phyloP scores from a whole-genome alignment of 1,284 basidiomycete genomes.

The Ceratobasidium sp. region DNA sequence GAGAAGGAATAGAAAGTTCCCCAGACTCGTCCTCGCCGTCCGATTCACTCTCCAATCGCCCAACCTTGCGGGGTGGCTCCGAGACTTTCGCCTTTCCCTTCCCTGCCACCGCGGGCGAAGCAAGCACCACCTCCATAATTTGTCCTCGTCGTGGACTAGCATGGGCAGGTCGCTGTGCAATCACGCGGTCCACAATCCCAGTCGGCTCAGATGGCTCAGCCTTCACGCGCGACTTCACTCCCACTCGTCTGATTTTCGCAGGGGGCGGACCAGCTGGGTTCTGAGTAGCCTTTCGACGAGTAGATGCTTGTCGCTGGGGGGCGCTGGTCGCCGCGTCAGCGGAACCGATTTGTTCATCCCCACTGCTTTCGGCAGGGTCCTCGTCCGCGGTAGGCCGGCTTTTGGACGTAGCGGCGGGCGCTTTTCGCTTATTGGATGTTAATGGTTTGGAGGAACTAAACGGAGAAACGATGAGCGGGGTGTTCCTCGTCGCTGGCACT shows the following conservation, averaged over 20 bases:
- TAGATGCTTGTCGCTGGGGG: slow-evolving; percentile 22
- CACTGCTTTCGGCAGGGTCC: not conserved
- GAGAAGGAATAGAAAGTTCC: too few relatives aligned
- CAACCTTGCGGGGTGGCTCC: too few relatives aligned
- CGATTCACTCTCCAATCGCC: too few relatives aligned
- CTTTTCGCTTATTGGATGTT: slow-evolving; percentile 38
- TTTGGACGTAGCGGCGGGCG: not conserved
- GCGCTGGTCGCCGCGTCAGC: slow-evolving; percentile 18
- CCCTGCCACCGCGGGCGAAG: not conserved
- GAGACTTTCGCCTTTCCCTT: slow-evolving; percentile 27
- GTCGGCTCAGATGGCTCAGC: slow-evolving; percentile 6
- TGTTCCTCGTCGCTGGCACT: not conserved
- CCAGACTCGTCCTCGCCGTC: too few relatives aligned
- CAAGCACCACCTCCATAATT: slow-evolving; percentile 36
- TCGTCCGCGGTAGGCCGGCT: not conserved
- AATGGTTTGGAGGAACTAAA: slow-evolving; percentile 10
- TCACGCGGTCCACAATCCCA: not conserved
- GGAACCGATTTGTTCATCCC: slow-evolving; percentile 15
- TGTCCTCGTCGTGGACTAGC: slow-evolving; percentile 18
- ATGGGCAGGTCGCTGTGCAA: not conserved
- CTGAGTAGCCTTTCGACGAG: slow-evolving; percentile 25
- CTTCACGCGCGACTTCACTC: slow-evolving; percentile 16
- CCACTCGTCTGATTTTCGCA: slow-evolving; percentile 14
- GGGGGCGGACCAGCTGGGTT: slow-evolving; percentile 3
- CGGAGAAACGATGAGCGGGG: not conserved